Evolutionary conservation across 805 yeast genomes (phyloP).

Genomic region (Teunomyces lycoperdinae): DNA sequence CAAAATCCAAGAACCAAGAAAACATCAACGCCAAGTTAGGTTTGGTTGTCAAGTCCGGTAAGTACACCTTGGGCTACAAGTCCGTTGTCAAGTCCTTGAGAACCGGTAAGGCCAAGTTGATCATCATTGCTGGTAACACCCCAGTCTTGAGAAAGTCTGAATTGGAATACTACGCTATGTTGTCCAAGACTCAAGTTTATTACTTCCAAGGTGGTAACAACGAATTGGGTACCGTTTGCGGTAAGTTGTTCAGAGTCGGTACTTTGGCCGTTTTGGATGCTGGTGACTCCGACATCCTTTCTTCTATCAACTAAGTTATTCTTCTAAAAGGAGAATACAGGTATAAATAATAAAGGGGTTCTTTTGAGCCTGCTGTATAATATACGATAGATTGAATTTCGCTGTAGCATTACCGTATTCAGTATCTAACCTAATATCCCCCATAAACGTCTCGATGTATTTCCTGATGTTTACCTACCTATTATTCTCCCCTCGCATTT

Average conservation of each 20-base stretch:
- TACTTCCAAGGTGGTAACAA: slow-evolving; percentile 99
- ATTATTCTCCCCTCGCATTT: slow-evolving; percentile 11
- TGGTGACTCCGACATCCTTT: slow-evolving; percentile 99
- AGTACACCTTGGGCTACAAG: slow-evolving; percentile 99
- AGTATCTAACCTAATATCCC: neutral
- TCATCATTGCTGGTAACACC: slow-evolving; percentile 98
- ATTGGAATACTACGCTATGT: slow-evolving; percentile 99
- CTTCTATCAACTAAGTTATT: slow-evolving; percentile 36
- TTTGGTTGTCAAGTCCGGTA: slow-evolving; percentile 98
- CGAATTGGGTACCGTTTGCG: slow-evolving; percentile 99
- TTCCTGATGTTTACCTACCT: neutral
- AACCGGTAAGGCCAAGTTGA: slow-evolving; percentile 98
- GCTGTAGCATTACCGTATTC: neutral
- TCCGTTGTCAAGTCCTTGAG: slow-evolving; percentile 97
- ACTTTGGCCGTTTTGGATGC: slow-evolving; percentile 93
- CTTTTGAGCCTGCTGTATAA: slow-evolving; percentile 6
- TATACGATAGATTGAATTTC: slow-evolving; percentile 6
- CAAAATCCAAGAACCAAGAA: slow-evolving; percentile 89
- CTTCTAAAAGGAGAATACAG: slow-evolving; percentile 2
- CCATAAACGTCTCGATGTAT: neutral
- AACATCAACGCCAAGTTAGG: slow-evolving; percentile 98
- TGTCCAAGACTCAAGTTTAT: slow-evolving; percentile 94
- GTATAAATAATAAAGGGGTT: slow-evolving; percentile 1
- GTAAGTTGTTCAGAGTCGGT: slow-evolving; percentile 99
- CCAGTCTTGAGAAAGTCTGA: slow-evolving; percentile 99